Evolutionary conservation across 352 stramenopile genomes (phyloP), one percentile per base, ranked within the genome.

Genomic region (Globisporangium radiosum): DNA sequence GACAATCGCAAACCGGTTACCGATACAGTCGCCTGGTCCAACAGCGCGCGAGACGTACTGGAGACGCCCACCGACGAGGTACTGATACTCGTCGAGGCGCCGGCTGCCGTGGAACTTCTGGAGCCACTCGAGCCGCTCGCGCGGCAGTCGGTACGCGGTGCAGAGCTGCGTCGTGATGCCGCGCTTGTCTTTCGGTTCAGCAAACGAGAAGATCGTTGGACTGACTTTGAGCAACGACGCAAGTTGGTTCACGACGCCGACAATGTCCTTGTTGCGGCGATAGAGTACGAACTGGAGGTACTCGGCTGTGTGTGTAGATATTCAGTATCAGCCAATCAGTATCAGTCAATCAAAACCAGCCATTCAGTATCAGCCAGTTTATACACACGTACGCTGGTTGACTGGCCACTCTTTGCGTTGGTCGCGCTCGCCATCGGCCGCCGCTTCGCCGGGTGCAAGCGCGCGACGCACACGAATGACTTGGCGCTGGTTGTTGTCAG

Each of bases 151-250:
- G 65, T 92, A 96, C 40, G 94, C 75, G 0, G 96, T 98, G 70
- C 90, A 94, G 60, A 96, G 95, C 73, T 99, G 96, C 43, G 90
- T 93, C 14, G 95, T 98, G 56, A 98, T 89, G 8, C 90, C 96
- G 42, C 96, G 81, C 75, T 98, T 98, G 75, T 99, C 96, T 65
- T 99, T 99, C 50, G 97, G 98, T 15, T 95, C 96, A 19, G 95
- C 94, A 71, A 96, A 98, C 49, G 78, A 87, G 57, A 98, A 91
- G 19, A 74, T 62, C 40, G 83, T 81, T 11, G 83, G 69, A 52
- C 78, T 90, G 37, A 89, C 55, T 19, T 84, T 78, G 62, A 95
- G 70, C 11, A 78, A 70, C n/a, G 87, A 87, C 37, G 76, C 77
- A 11, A 97, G 57, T 62, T 94, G 85, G 51, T 84, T 76, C 68